phyloP scores from a whole-genome alignment of 768 basidiomycete genomes.

The Galerina marginata region DNA sequence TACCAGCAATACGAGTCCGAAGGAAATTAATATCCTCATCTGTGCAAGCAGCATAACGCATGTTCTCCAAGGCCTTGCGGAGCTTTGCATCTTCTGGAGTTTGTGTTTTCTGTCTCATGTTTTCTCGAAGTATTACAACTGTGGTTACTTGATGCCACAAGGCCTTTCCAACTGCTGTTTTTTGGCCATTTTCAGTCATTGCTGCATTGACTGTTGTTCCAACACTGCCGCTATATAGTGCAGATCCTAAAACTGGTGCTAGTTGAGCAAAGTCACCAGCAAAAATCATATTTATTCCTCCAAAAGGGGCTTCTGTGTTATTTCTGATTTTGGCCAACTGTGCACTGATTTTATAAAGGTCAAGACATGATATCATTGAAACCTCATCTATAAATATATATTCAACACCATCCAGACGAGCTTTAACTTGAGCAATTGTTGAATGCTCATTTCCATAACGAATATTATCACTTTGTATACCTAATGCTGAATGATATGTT shows the following conservation, averaged over 20 bases:
- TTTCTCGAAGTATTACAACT: slow-evolving; percentile 36
- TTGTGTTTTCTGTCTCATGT: slow-evolving; percentile 35
- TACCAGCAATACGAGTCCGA: slow-evolving; percentile 19
- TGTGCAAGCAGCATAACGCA: slow-evolving; percentile 36
- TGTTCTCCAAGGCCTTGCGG: slow-evolving; percentile 20
- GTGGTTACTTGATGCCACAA: slow-evolving; percentile 37
- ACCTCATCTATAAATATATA: slow-evolving; percentile 43
- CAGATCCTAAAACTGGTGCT: slow-evolving; percentile 30
- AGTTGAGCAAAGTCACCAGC: slow-evolving; percentile 51
- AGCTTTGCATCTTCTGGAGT: slow-evolving; percentile 30
- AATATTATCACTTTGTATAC: background rate
- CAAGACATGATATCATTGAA: slow-evolving; percentile 40
- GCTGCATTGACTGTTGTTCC: slow-evolving; percentile 18
- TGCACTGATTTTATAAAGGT: slow-evolving; percentile 33
- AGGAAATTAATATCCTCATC: slow-evolving; percentile 35
- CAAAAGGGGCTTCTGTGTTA: slow-evolving; percentile 26
- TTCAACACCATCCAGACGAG: slow-evolving; percentile 15
- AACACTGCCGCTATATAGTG: slow-evolving; percentile 3
- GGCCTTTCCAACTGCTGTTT: slow-evolving; percentile 26
- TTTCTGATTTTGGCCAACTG: slow-evolving; percentile 24
- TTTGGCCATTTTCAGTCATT: background rate
- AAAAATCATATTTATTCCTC: slow-evolving; percentile 46
- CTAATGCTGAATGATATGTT: slow-evolving; percentile 18
- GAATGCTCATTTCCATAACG: background rate
- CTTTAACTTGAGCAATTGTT: slow-evolving; percentile 19